Evolutionary conservation across 768 basidiomycete genomes (phyloP).

Genomic region (Antrodiella citrinella): DNA sequence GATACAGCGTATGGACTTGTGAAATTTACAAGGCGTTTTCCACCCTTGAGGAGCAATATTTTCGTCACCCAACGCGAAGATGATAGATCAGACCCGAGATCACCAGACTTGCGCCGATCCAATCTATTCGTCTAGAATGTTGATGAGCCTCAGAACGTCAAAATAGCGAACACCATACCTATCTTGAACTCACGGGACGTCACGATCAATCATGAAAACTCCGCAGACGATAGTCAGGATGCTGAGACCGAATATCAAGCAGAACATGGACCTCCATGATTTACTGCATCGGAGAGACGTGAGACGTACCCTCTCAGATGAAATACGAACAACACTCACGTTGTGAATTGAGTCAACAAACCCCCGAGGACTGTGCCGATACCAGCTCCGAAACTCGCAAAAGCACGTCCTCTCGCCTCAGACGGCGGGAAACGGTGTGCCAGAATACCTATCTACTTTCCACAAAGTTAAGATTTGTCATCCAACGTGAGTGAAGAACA

Average conservation of each 20-base stretch:
- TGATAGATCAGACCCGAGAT: conserved; percentile 59
- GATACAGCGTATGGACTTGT: not conserved
- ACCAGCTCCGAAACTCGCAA: conserved; percentile 79
- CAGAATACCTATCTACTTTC: conserved; percentile 63
- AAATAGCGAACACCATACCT: too few species aligned
- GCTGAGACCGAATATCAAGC: conserved; percentile 49
- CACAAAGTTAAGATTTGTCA: not conserved
- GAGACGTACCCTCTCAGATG: not conserved
- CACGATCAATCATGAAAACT: conserved; percentile 52
- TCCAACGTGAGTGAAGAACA: not conserved
- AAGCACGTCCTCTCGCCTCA: conserved; percentile 62
- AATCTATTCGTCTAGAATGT: conserved; percentile 60
- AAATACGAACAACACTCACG: conserved; percentile 19
- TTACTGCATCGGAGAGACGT: conserved; percentile 4
- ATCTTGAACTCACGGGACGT: too few species aligned
- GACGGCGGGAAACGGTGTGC: conserved; percentile 71
- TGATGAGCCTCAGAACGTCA: too few species aligned
- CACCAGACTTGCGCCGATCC: conserved; percentile 63
- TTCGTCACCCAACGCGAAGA: conserved; percentile 68
- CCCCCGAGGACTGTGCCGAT: conserved; percentile 68
- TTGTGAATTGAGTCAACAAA: conserved; percentile 49
- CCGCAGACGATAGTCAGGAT: conserved; percentile 44
- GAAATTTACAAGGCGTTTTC: conserved; percentile 43
- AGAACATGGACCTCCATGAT: conserved; percentile 67
- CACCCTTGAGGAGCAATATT: conserved; percentile 51